These are phyloP conservation scores for Lasiodiplodia hormozganensis DNA, from an alignment of 2,329 filamentous ascomycete genomes.

Conservation along the genomic window DNA sequence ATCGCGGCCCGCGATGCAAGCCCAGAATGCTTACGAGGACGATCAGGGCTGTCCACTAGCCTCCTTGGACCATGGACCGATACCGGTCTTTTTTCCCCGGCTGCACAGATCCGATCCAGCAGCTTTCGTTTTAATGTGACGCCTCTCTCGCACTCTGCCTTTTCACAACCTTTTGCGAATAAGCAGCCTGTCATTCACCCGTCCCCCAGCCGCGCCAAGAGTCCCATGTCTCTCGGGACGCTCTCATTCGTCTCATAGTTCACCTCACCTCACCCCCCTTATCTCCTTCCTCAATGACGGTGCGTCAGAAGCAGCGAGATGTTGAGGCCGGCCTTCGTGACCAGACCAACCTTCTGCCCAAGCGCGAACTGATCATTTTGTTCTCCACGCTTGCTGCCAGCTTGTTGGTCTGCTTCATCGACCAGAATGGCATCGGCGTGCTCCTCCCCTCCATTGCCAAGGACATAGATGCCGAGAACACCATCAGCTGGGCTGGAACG, in stretches of 20 bases:
- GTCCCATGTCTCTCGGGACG: slow-evolving; percentile 7
- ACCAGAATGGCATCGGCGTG: slow-evolving; percentile 63
- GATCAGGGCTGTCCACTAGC: slow-evolving; percentile 10
- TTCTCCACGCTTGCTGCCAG: slow-evolving; percentile 61
- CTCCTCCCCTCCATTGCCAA: slow-evolving; percentile 45
- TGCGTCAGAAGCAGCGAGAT: slow-evolving; percentile 15
- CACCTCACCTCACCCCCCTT: slow-evolving; percentile 5
- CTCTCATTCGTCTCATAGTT: background rate
- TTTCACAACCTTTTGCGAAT: slow-evolving; percentile 1
- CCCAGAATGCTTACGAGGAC: slow-evolving; percentile 2
- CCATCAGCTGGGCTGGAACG: slow-evolving; percentile 64
- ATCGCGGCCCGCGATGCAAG: slow-evolving; percentile 9
- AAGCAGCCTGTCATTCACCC: slow-evolving; percentile 14
- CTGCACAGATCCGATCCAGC: slow-evolving; percentile 7
- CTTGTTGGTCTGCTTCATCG: slow-evolving; percentile 62
- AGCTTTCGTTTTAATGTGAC: slow-evolving; percentile 6
- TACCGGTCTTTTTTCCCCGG: slow-evolving; percentile 18
- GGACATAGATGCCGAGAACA: slow-evolving; percentile 50
- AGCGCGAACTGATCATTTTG: slow-evolving; percentile 57
- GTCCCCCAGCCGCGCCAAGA: background rate
- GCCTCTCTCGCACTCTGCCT: slow-evolving; percentile 8
- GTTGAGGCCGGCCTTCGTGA: slow-evolving; percentile 59
- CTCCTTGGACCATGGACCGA: slow-evolving; percentile 7
- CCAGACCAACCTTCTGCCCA: slow-evolving; percentile 65
- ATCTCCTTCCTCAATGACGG: slow-evolving; percentile 1